These are phyloP conservation scores for Hanseniaspora occidentalis DNA, from an alignment of 805 yeast genomes.

Conservation along the genomic window DNA sequence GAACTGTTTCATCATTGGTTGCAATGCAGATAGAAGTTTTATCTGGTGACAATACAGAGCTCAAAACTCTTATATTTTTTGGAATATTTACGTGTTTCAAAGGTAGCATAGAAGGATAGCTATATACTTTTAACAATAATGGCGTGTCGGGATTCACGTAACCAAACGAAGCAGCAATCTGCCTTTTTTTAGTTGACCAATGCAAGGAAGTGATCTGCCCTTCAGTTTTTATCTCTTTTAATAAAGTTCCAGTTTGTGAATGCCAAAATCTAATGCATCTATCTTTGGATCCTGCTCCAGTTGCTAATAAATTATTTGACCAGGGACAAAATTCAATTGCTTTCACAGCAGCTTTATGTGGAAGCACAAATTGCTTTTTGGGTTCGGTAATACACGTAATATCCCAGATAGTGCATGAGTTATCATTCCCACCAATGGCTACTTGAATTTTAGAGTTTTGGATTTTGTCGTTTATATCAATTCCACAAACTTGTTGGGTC, in stretches of 20 bases:
- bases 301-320: conserved; percentile 67
- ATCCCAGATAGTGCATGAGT: conserved; percentile 70
- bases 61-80: conserved; percentile 44
- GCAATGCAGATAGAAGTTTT: conserved; percentile 54
- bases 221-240: conserved; percentile 41
- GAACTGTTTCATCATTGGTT: conserved; percentile 62
- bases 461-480: conserved; percentile 6
- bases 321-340: conserved; percentile 89
- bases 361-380: conserved; percentile 33
- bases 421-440: conserved; percentile 81
- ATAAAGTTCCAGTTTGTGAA: conserved; percentile 58
- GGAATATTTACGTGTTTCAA: conserved; percentile 37
- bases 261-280: conserved; percentile 82
- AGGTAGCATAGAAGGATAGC: conserved; percentile 52
- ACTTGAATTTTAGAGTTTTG: conserved; percentile 37
- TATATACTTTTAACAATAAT: conserved; percentile 42
- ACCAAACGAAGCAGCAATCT: conserved; percentile 73
- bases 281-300: conserved; percentile 87
- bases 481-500: conserved; percentile 51
- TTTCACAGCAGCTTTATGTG: conserved; percentile 78
- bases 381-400: conserved; percentile 33
- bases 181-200: conserved; percentile 58
- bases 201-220: conserved; percentile 70
- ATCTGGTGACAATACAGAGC: conserved; percentile 59
- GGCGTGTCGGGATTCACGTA: conserved; percentile 47